A percentile compares a stretch with the other conserved stretches of the same genome.
These are phyloP conservation scores for Carnegiea gigantea DNA, from an alignment of 179 eudicot genomes.

Conservation along the genomic window DNA sequence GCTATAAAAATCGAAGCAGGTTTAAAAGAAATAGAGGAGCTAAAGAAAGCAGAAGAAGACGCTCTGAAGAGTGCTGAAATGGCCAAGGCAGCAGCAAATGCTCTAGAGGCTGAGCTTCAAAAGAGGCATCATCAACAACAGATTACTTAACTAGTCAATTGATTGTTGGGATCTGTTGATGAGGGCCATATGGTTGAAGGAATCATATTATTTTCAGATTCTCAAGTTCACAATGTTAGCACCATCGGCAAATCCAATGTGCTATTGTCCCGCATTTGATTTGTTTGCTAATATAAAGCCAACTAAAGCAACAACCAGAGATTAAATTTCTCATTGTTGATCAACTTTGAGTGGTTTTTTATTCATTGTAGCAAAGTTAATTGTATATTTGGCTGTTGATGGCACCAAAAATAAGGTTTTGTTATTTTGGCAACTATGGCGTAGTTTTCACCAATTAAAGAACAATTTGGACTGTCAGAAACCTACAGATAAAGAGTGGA, in stretches of 20 bases:
- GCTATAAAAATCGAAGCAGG: constrained; percentile 50
- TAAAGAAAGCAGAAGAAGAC: constrained; percentile 61
- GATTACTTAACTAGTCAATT: not conserved
- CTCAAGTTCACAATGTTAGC: not conserved
- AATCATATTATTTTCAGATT: not conserved
- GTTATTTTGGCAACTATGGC: too few relatives aligned
- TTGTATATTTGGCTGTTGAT: too few relatives aligned
- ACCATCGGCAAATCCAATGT: not conserved
- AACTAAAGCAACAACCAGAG: not conserved
- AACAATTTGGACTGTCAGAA: too few relatives aligned
- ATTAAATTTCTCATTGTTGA: too few relatives aligned
- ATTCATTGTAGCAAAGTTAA: too few relatives aligned
- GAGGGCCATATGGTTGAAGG: not conserved
- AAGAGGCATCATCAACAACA: constrained; percentile 44
- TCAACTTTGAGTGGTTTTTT: too few relatives aligned
- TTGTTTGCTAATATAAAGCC: not conserved
- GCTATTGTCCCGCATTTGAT: not conserved
- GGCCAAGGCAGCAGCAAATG: constrained; percentile 61
- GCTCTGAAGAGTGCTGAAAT: constrained; percentile 72
- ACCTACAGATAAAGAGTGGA: too few relatives aligned
- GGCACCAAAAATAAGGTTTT: too few relatives aligned
- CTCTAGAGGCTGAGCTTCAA: constrained; percentile 59
- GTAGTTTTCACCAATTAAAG: too few relatives aligned
- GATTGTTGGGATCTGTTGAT: not conserved
- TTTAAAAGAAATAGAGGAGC: constrained; percentile 57